These are phyloP conservation scores for Diaporthe destruens DNA, from an alignment of 2,329 filamentous ascomycete species.

Conservation along the genomic window DNA sequence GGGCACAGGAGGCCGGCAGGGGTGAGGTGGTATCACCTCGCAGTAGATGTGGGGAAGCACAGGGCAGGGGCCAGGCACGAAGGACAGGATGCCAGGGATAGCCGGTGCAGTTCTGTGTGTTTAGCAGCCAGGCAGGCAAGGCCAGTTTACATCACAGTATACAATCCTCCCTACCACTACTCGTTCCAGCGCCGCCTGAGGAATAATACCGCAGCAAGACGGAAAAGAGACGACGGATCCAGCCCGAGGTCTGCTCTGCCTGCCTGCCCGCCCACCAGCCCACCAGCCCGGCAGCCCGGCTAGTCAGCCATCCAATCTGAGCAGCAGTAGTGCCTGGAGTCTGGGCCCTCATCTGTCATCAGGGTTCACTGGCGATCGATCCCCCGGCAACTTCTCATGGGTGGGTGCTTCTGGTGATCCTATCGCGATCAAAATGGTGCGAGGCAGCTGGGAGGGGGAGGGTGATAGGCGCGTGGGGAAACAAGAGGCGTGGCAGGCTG, in stretches of 20 bases:
- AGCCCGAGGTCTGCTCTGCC: slow-evolving; percentile 14
- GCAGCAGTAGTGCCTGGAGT: not conserved
- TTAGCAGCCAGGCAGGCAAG: too few relatives aligned
- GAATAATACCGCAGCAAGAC: slow-evolving; percentile 16
- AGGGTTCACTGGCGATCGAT: slow-evolving; percentile 29
- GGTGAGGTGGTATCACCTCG: slow-evolving; percentile 25
- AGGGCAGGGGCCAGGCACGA: slow-evolving; percentile 15
- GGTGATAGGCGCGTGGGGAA: slow-evolving; percentile 32
- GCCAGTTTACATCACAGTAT: too few relatives aligned
- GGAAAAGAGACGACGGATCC: slow-evolving; percentile 8
- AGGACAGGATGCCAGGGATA: slow-evolving; percentile 4
- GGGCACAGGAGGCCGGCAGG: slow-evolving; percentile 27
- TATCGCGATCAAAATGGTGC: not conserved
- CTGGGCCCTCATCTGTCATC: slow-evolving; percentile 1
- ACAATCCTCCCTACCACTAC: too few relatives aligned
- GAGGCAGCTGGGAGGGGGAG: not conserved
- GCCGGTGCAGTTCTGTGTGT: not conserved
- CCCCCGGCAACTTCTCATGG: slow-evolving; percentile 6
- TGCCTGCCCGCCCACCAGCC: not conserved
- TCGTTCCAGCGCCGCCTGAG: not conserved
- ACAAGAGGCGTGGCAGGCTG: slow-evolving; percentile 29
- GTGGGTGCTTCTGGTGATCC: slow-evolving; percentile 25
- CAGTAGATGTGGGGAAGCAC: slow-evolving; percentile 22
- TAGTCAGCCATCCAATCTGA: not conserved
- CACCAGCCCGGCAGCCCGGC: not conserved